Evolutionary conservation across 129 eudicot species (phyloP), one percentile per base, ranked within the genome.

Genomic region (Pseudognaphalium luteoalbum): DNA sequence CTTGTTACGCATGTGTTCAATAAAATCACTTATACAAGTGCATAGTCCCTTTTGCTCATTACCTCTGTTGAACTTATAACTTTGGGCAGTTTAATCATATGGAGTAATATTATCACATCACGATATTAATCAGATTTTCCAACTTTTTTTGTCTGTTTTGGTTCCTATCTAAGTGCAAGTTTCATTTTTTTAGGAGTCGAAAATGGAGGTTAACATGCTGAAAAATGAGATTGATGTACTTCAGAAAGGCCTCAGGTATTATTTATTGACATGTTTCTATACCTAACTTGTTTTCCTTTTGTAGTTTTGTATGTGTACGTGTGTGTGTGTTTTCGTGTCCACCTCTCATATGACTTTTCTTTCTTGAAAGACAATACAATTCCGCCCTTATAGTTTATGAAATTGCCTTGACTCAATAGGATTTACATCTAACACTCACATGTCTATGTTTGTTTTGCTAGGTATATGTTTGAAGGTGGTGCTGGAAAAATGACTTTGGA

Each of bases 221-320:
- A 87, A 83, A 79, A 84, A 83, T 76, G 97, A 91, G 85, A 85
- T 87, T 74, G 93, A 87, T 30, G 80, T 91, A n/a, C 94, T 91
- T 67, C 95, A 88, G 79, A 87, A 89, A 81, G 96, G 96, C 42
- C 81, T 89, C 64, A 77, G 97, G 97, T 57, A 81, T 30, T 52
- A 8, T 57, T 25, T 41, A 57, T 30, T 50, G 32, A 20, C 2
- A 39, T 9, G 3, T 17, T 66, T 10, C 7, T 56, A 16, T 68
- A 57, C 35, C 7, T 42, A 6, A 10, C 1, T 12, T 2, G 1
- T 42, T 11, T 54, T 1, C n/a, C n/a, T n/a, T n/a, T n/a, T n/a
- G n/a, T n/a, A n/a, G n/a, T n/a, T n/a, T n/a, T n/a, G n/a, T n/a
- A n/a, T n/a, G n/a, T n/a, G n/a, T n/a, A n/a, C n/a, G n/a, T n/a